These are phyloP conservation scores for Nakazawaea peltata DNA, from an alignment of 805 yeast species.

Conservation along the genomic window DNA sequence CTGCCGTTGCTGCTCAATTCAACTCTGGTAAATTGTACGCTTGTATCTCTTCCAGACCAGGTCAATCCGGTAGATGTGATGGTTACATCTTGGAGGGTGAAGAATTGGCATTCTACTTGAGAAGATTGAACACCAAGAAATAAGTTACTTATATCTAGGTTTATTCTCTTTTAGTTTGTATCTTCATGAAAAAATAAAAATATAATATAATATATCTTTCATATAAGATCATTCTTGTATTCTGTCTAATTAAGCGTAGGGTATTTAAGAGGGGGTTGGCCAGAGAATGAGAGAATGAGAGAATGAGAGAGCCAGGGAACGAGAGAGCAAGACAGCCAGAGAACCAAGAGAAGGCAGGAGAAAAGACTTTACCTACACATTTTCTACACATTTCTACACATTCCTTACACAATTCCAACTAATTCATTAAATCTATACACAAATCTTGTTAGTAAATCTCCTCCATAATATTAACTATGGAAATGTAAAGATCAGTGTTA, in stretches of 20 bases:
- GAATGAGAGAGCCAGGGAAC: too few species aligned
- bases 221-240: constrained; percentile 20
- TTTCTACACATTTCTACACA: too few species aligned
- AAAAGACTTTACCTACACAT: too few species aligned
- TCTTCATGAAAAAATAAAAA: constrained; percentile 16
- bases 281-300: too few species aligned
- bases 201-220: constrained; percentile 13
- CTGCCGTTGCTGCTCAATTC: constrained; percentile 92
- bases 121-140: constrained; percentile 99
- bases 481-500: constrained; percentile 20
- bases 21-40: constrained; percentile 99
- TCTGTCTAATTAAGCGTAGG: too few species aligned
- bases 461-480: not conserved
- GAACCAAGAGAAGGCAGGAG: too few species aligned
- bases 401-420: too few species aligned
- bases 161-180: constrained; percentile 2
- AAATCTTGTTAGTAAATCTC: constrained; percentile 2
- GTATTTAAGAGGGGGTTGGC: too few species aligned
- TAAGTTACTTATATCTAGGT: constrained; percentile 32
- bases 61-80: constrained; percentile 99
- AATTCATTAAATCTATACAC: too few species aligned
- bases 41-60: constrained; percentile 98
- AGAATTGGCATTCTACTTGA: constrained; percentile 99
- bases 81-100: constrained; percentile 99
- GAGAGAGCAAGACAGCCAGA: too few species aligned